Evolutionary conservation across 2,329 filamentous ascomycete species (phyloP), one percentile per base, ranked within the genome.

Genomic region (Dryadomyces quercivorus): DNA sequence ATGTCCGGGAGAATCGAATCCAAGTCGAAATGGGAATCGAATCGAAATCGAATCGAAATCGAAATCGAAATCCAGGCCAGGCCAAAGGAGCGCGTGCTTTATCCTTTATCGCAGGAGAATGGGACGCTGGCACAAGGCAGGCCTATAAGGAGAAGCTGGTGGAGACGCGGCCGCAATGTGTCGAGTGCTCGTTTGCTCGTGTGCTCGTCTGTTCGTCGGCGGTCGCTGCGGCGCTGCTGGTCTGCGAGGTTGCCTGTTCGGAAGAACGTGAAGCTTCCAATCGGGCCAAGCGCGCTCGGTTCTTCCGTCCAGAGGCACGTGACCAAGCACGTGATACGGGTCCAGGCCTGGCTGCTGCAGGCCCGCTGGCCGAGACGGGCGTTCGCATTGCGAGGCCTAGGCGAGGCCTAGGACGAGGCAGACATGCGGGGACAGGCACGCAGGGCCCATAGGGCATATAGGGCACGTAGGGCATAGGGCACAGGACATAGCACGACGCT

Each of bases 251-350:
- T 44, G 42, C 42, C 16, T 12, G 22, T 31, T 34, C 46, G 36
- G 44, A 50, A 51, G 44, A 49, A 44, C 18, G 34, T 38, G 44
- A 36, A 46, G 43, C 44, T 46, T 46, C 53, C 22, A 31, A 51
- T 47, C 50, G n/a, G 53, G 53, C 10, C 22, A 55, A 55, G 53
- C 48, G 48, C 18, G 31, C 12, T 21, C 15, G 12, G 26, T 31
- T 47, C 22, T 47, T 47, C 45, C 45, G 45, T 47, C 45, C n/a
- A n/a, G 22, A 26, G 26, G 21, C 22, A 31, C 21, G 20, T 31
- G 45, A 26, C 1, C 3, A 1, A 6, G 5, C 45, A 47, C 22
- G 45, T 47, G 45, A 22, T n/a, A n/a, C n/a, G n/a, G n/a, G n/a
- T n/a, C n/a, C n/a, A n/a, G n/a, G n/a, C n/a, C n/a, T n/a, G n/a